Evolutionary conservation across 805 yeast genomes (phyloP), one percentile per base, ranked within the genome.

Genomic region (Metschnikowia lachancei): DNA sequence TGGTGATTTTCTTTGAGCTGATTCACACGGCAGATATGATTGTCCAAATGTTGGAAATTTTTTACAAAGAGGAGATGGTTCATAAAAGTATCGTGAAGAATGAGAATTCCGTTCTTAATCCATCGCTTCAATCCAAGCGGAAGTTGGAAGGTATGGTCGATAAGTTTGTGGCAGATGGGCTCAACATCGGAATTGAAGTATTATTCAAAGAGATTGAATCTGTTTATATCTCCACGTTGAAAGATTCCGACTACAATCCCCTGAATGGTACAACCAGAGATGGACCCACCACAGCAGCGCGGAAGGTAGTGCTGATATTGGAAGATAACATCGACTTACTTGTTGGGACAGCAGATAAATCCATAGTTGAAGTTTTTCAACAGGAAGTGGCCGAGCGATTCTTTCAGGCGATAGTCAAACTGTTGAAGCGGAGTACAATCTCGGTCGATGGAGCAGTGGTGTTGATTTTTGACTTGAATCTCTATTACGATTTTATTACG

Each of bases 1-100:
- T 92, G 43, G 85, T 85, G 0, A 80, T 87, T 37, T 92, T 94
- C 57, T 85, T 95, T 14, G 97, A 92, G 61, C 75, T 94, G 46
- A 94, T 94, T 30, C 94, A 91, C 56, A 83, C 88, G 49, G 97
- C 97, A 4, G 99, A 92, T 63, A 70, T 92, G 47, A 87, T 94
- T 18, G 84, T 89, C 57, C 97, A 92, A 62, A 88, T 92, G 95
- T 69, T 91, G 36, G 90, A 87, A 43, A 87, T 89, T 5, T 94
- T 94, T 56, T 92, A 89, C 66, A 85, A 86, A 56, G 91, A 87
- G 61, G 98, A 92, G 61, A 74, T 92, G 54, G 62, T 81, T 7
- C 64, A 70, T 43, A 72, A 77, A 32, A 69, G 72, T 36, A 74
- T 88, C 18, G 80, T 89, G 22, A 82, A 83, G 55, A 78, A 82